Percentiles rank a stretch among this genome's conserved stretches.
phyloP scores from a whole-genome alignment of 2,329 filamentous ascomycete species.

The Pyrenophora seminiperda region DNA sequence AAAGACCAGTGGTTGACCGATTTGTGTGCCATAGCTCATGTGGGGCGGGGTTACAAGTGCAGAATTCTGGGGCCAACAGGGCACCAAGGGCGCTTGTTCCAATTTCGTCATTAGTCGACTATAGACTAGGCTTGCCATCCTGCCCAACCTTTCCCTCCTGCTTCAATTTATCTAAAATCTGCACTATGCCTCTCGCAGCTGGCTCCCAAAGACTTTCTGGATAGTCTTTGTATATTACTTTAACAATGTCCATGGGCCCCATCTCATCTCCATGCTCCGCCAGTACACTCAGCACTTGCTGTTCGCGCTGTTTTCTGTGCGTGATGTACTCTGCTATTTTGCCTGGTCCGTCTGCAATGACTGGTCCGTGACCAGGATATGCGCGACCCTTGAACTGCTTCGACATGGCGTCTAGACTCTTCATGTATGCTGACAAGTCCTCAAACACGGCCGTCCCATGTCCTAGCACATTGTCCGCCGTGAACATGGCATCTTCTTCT shows the following conservation, averaged over 20 bases:
- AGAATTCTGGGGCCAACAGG: too few relatives aligned
- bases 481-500: conserved; percentile 83
- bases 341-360: conserved; percentile 71
- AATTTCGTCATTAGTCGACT: conserved; percentile 9
- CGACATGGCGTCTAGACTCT: conserved; percentile 72
- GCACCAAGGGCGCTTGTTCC: not conserved
- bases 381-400: conserved; percentile 68
- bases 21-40: not conserved
- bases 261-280: conserved; percentile 53
- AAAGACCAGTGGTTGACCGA: too few relatives aligned
- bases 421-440: conserved; percentile 71
- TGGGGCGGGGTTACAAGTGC: too few relatives aligned
- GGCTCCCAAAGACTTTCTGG: conserved; percentile 75
- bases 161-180: conserved; percentile 80
- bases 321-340: conserved; percentile 82
- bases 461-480: conserved; percentile 85
- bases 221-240: conserved; percentile 81
- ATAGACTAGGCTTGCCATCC: conserved; percentile 42
- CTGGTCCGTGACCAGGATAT: conserved; percentile 86
- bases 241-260: conserved; percentile 82
- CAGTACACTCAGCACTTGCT: conserved; percentile 47
- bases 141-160: conserved; percentile 69
- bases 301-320: conserved; percentile 79
- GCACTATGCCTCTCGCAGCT: conserved; percentile 74
- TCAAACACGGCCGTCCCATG: conserved; percentile 88